A percentile compares a stretch with the other conserved stretches of the same genome.
These are phyloP conservation scores for Mortierella sp. DNA, from an alignment of 371 early-diverging fungal genomes.

Conservation along the genomic window DNA sequence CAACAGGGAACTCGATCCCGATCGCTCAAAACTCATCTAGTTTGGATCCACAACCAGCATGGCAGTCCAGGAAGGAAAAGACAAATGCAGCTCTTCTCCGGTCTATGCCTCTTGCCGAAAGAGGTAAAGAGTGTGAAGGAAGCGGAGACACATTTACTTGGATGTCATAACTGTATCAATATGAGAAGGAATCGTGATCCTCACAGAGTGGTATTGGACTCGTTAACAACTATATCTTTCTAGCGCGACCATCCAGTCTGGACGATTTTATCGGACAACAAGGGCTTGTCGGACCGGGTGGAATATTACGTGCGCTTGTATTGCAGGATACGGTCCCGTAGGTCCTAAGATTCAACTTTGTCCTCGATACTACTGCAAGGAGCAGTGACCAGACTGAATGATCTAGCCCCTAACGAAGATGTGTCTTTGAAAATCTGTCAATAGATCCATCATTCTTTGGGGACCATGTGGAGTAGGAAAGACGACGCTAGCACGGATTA, in stretches of 20 bases:
- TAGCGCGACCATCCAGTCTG: constrained; percentile 72
- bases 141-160: too few relatives aligned
- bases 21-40: not conserved
- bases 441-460: constrained; percentile 68
- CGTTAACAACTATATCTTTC: not conserved
- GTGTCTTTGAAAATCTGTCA: not conserved
- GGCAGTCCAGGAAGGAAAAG: constrained; percentile 23
- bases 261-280: constrained; percentile 81
- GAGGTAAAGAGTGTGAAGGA: constrained; percentile 16
- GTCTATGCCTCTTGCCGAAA: constrained; percentile 50
- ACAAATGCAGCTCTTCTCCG: constrained; percentile 32
- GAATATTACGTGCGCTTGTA: constrained; percentile 71
- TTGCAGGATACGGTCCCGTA: constrained; percentile 74
- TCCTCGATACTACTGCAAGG: not conserved
- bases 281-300: constrained; percentile 71
- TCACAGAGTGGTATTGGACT: not conserved
- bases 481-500: constrained; percentile 81
- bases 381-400: too few relatives aligned
- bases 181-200: too few relatives aligned
- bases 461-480: constrained; percentile 92
- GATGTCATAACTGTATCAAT: not conserved
- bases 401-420: too few relatives aligned
- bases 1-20: not conserved
- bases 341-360: constrained; percentile 27
- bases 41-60: not conserved